These are phyloP conservation scores for Cryptosporidium ryanae DNA, from an alignment of 169 alveolate species.

Conservation along the genomic window DNA sequence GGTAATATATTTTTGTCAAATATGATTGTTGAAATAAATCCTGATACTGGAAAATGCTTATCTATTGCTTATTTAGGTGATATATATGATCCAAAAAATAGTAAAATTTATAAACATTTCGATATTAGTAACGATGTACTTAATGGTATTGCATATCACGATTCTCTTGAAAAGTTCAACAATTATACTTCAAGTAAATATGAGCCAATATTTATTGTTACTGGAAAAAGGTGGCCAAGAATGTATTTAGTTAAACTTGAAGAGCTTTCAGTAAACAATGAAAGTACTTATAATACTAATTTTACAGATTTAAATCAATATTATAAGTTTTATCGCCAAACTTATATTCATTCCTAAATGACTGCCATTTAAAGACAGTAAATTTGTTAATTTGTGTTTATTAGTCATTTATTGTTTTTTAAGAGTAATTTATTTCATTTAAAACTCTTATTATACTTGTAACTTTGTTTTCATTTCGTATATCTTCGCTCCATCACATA, in stretches of 20 bases:
- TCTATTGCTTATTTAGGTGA: constrained; percentile 42
- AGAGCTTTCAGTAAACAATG: constrained; percentile 2
- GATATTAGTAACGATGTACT: constrained; percentile 59
- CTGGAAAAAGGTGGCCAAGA: constrained; percentile 75
- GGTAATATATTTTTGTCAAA: constrained; percentile 53
- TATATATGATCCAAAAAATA: constrained; percentile 37
- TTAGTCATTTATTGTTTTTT: not conserved
- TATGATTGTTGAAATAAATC: constrained; percentile 56
- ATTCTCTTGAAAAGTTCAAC: constrained; percentile 7
- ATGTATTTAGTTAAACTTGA: constrained; percentile 28
- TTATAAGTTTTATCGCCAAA: not conserved
- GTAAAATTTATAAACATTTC: constrained; percentile 21
- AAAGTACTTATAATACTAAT: not conserved
- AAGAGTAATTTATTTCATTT: not conserved
- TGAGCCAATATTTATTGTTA: constrained; percentile 52
- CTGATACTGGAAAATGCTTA: constrained; percentile 42
- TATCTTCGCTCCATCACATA: constrained; percentile 38
- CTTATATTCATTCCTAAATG: not conserved
- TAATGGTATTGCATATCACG: constrained; percentile 72
- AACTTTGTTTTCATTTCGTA: constrained; percentile 36
- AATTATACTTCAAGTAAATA: not conserved
- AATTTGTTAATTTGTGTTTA: not conserved
- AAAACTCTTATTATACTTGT: not conserved
- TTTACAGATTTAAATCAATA: constrained; percentile 13
- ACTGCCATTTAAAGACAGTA: not conserved